phyloP scores from a whole-genome alignment of 2,329 filamentous ascomycete species.

The Biscogniauxia sp. region DNA sequence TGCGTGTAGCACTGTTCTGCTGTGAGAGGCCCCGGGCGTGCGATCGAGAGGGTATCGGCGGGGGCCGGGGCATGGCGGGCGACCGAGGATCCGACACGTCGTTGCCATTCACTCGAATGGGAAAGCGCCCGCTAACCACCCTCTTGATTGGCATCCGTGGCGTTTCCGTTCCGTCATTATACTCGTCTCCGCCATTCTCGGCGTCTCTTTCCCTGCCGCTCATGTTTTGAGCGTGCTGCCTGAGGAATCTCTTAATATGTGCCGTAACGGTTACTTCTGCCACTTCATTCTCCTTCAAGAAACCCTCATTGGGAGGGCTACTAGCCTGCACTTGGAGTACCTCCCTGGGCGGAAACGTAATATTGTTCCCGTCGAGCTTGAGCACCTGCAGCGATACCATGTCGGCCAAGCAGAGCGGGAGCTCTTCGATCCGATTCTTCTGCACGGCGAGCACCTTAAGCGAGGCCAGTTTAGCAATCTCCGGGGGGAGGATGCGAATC shows the following conservation, averaged over 20 bases:
- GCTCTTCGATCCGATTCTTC: constrained; percentile 80
- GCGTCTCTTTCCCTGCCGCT: constrained; percentile 49
- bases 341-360: constrained; percentile 74
- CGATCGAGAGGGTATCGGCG: constrained; percentile 76
- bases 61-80: constrained; percentile 63
- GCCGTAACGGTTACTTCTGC: constrained; percentile 59
- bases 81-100: constrained; percentile 68
- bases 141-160: constrained; percentile 68
- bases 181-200: constrained; percentile 59
- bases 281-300: constrained; percentile 61
- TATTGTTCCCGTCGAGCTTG: constrained; percentile 85
- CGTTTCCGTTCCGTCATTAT: constrained; percentile 74
- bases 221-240: constrained; percentile 46
- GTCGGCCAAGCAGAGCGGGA: constrained; percentile 81
- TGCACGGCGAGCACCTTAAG: constrained; percentile 86
- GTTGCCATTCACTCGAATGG: constrained; percentile 69
- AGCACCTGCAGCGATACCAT: constrained; percentile 87
- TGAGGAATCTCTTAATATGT: constrained; percentile 61
- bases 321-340: constrained; percentile 58
- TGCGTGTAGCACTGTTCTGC: constrained; percentile 61
- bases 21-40: constrained; percentile 76
- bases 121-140: constrained; percentile 63
- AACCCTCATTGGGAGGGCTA: constrained; percentile 54
- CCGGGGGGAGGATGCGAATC: constrained; percentile 71
- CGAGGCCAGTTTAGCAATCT: constrained; percentile 77